These are phyloP conservation scores for Ogataea hybrid DNA, from an alignment of 1,139 yeast genomes.

Conservation along the genomic window DNA sequence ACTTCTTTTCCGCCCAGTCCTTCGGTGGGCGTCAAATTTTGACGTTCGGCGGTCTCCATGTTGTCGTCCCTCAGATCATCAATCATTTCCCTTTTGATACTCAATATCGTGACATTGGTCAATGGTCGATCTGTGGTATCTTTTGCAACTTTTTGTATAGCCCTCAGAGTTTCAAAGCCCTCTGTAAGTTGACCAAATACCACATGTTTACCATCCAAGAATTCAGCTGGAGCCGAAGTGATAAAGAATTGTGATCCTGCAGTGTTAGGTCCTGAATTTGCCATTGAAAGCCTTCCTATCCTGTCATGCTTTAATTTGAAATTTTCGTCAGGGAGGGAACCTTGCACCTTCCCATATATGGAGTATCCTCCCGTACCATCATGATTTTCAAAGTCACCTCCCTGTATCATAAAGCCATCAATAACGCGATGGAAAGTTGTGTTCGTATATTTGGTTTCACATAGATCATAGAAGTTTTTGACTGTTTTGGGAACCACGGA, in stretches of 20 bases:
- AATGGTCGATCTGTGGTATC: conserved; percentile 12
- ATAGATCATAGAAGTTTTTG: conserved; percentile 64
- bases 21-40: not conserved
- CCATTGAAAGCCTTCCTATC: conserved; percentile 75
- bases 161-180: conserved; percentile 58
- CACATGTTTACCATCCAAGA: conserved; percentile 72
- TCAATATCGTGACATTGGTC: conserved; percentile 13
- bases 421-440: conserved; percentile 76
- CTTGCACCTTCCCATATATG: conserved; percentile 58
- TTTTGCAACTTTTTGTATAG: conserved; percentile 44
- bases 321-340: conserved; percentile 63
- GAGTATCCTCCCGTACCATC: conserved; percentile 76
- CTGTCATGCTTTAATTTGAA: conserved; percentile 60
- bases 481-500: conserved; percentile 73
- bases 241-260: conserved; percentile 68
- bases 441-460: conserved; percentile 57
- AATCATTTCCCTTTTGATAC: too few relatives aligned
- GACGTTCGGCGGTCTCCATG: not conserved
- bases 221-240: conserved; percentile 25
- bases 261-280: conserved; percentile 77
- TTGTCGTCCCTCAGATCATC: not conserved
- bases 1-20: not conserved
- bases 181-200: conserved; percentile 79
- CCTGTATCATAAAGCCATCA: conserved; percentile 76
- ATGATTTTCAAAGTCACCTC: conserved; percentile 73